Base-by-base conservation (phyloP, 2,329 filamentous ascomycete species). In the Neofusicoccum kwambonambiense region DNA sequence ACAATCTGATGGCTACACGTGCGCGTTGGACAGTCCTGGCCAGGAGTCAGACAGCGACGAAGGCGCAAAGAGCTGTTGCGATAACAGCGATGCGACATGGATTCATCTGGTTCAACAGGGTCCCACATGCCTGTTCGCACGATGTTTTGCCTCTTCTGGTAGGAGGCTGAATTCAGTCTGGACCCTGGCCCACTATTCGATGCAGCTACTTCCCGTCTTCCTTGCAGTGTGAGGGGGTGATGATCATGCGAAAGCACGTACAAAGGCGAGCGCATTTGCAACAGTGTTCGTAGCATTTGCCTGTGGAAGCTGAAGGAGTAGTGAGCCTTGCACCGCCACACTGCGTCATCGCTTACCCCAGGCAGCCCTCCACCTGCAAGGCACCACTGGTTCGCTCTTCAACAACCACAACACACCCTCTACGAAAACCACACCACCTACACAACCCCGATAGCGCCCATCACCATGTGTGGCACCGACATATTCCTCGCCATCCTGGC, bases 401-500 rank as follows among this genome's bases (percentile, higher is more conserved):
- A 12, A 42, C 39, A 15, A 45, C 56, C 42, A 22, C n/a, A 47
- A 44, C 41, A 60, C 56, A 11, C 15, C 41, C 27, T 22, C 56
- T 12, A 12, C 27, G 3, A 15, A 9, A 47, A 47, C 6, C 11
- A 17, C n/a, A 47, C 31, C 35, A 15, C 13, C 44, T 11, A 11
- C 27, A 11, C 60, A 37, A 45, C 19, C 19, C 17, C 15, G 3
- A 8, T 51, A 34, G 3, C 35, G 9, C 39, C 17, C 31, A 15
- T 39, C 22, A 12, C 17, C 49, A 87, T 87, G 85, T 87, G 85
- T 75, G 75, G 84, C 73, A 82, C 83, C 71, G 86, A 88, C 76
- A 80, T 86, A 69, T 87, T 88, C 71, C 78, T 88, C 70, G 85
- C 82, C 73, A 75, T 88, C 57, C 78, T 89, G 68, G 84, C 86